Conservation (phyloP, 495 filamentous ascomycete genomes). For the Penicillium diatomitis region DNA sequence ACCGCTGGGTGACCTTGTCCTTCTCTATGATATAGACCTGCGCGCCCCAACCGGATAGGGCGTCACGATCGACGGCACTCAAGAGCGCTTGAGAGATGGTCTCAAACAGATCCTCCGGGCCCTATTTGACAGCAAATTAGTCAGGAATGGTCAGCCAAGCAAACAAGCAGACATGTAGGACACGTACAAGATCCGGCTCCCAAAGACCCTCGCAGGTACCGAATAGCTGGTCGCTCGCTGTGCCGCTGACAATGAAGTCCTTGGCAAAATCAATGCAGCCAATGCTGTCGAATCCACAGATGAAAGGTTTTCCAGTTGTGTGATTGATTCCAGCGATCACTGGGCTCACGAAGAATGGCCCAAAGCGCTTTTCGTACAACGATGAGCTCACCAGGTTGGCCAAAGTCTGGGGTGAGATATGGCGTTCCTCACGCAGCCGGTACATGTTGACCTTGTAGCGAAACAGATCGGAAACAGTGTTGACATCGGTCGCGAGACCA, state of each 20-base stretch:
- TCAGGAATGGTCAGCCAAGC: background rate
- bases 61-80: conserved; percentile 93
- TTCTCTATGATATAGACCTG: conserved; percentile 99
- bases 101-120: conserved; percentile 91
- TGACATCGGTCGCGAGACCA: conserved; percentile 90
- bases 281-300: conserved; percentile 98
- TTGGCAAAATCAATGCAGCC: conserved; percentile 99
- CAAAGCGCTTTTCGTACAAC: conserved; percentile 92
- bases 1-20: conserved; percentile 96
- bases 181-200: conserved; percentile 87
- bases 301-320: conserved; percentile 87
- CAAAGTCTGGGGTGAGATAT: conserved; percentile 88
- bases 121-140: conserved; percentile 42
- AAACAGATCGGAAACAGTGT: conserved; percentile 92
- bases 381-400: conserved; percentile 87
- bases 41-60: conserved; percentile 93
- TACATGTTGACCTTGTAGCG: conserved; percentile 99
- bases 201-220: conserved; percentile 97
- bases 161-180: background rate
- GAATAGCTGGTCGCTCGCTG: conserved; percentile 93
- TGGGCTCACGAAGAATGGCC: conserved; percentile 89
- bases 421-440: conserved; percentile 92
- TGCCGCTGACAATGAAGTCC: conserved; percentile 97
- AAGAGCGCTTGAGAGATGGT: conserved; percentile 95
- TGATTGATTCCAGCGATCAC: conserved; percentile 91